Percentiles rank a stretch among this genome's conserved stretches.
These are phyloP conservation scores for Casuarina cunninghamiana DNA, from an alignment of 306 rosid genomes.

Conservation along the genomic window DNA sequence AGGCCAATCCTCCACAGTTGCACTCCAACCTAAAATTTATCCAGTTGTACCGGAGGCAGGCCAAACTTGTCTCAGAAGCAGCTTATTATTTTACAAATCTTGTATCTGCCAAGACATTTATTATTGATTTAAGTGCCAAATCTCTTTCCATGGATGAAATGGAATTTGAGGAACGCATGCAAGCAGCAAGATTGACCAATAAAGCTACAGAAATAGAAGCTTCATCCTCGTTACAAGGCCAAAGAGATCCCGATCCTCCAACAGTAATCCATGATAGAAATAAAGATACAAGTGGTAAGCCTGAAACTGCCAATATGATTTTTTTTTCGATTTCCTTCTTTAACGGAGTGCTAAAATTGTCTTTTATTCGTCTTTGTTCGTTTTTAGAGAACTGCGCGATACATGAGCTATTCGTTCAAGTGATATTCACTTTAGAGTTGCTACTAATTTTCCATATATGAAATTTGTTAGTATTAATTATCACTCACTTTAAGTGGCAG, in stretches of 20 bases:
- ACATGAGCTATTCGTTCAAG: background rate
- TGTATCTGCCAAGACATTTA: slow-evolving; percentile 57
- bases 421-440: background rate
- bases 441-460: background rate
- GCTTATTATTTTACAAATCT: slow-evolving; percentile 60
- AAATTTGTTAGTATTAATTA: background rate
- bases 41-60: slow-evolving; percentile 62
- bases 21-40: slow-evolving; percentile 71
- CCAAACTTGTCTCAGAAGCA: slow-evolving; percentile 58
- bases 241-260: slow-evolving; percentile 26
- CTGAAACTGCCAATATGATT: background rate
- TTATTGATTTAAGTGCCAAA: slow-evolving; percentile 53
- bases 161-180: slow-evolving; percentile 61
- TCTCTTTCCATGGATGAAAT: slow-evolving; percentile 53
- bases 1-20: slow-evolving; percentile 73
- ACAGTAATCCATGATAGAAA: slow-evolving; percentile 15
- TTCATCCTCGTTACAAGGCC: slow-evolving; percentile 21
- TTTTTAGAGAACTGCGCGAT: background rate
- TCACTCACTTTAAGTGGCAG: background rate
- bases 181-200: slow-evolving; percentile 42
- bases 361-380: background rate
- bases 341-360: background rate
- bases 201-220: slow-evolving; percentile 28
- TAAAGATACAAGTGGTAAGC: slow-evolving; percentile 39
- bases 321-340: background rate